A percentile compares a stretch with the other conserved stretches of the same genome.
These are phyloP conservation scores for Colletotrichum acutatum DNA, from an alignment of 2,329 filamentous ascomycete genomes.

Conservation along the genomic window DNA sequence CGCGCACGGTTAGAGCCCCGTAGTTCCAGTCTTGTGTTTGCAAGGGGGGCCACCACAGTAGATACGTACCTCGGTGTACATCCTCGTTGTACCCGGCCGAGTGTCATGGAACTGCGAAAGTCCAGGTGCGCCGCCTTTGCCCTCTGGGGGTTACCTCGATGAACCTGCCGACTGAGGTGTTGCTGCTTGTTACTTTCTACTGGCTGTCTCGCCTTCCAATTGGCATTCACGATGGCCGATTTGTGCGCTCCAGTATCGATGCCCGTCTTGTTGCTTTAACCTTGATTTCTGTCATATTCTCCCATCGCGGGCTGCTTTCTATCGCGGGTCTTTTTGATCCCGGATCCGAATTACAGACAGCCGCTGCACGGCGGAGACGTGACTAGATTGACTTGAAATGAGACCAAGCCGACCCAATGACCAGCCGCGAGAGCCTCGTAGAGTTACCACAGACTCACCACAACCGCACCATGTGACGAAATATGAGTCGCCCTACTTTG, in stretches of 20 bases:
- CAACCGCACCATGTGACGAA: not conserved
- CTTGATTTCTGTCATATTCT: not conserved
- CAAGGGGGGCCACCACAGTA: slow-evolving; percentile 5
- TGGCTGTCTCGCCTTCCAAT: not conserved
- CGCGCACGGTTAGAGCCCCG: slow-evolving; percentile 42
- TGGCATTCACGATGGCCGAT: not conserved
- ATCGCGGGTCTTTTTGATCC: slow-evolving; percentile 5
- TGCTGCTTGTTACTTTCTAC: not conserved
- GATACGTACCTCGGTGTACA: not conserved
- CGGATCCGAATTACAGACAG: slow-evolving; percentile 17
- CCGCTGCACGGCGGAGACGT: not conserved
- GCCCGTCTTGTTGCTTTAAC: not conserved
- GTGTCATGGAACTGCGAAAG: not conserved
- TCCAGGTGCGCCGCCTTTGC: not conserved
- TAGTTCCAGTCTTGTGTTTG: slow-evolving; percentile 14
- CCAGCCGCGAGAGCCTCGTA: not conserved
- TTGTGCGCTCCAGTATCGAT: not conserved
- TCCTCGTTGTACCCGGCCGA: not conserved
- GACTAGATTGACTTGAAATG: not conserved
- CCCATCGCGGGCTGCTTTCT: not conserved
- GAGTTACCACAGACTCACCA: not conserved
- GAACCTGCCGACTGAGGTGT: not conserved
- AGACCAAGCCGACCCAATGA: not conserved
- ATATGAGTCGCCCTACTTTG: not conserved
- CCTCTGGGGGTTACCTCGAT: not conserved